phyloP scores from a whole-genome alignment of 2,329 filamentous ascomycete genomes.

The Sarocladium kiliense region DNA sequence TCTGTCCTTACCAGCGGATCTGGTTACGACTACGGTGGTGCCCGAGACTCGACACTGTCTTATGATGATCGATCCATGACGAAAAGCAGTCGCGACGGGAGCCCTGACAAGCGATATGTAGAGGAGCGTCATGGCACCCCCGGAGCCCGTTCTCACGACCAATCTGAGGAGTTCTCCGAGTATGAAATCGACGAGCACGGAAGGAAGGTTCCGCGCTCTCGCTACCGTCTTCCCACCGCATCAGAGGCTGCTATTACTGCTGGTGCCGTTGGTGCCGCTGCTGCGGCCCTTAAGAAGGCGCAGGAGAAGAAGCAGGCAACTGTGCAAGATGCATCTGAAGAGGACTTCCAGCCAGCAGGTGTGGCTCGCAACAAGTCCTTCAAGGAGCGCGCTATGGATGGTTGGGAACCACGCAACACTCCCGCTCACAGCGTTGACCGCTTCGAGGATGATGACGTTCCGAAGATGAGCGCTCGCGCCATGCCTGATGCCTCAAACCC shows the following conservation, averaged over 20 bases:
- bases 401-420: slow-evolving; percentile 48
- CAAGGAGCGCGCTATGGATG: slow-evolving; percentile 58
- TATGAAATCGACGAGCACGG: slow-evolving; percentile 56
- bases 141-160: slow-evolving; percentile 28
- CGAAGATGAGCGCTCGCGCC: slow-evolving; percentile 62
- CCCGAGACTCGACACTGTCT: slow-evolving; percentile 32
- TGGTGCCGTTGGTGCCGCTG: slow-evolving; percentile 49
- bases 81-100: slow-evolving; percentile 28
- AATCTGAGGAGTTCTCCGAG: slow-evolving; percentile 44
- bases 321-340: slow-evolving; percentile 26
- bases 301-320: slow-evolving; percentile 39
- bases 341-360: slow-evolving; percentile 42
- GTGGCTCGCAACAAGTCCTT: slow-evolving; percentile 59
- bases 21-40: slow-evolving; percentile 38
- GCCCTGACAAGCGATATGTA: slow-evolving; percentile 37
- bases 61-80: slow-evolving; percentile 25
- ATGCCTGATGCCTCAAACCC: slow-evolving; percentile 65
- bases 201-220: slow-evolving; percentile 43
- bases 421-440: slow-evolving; percentile 55
- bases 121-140: slow-evolving; percentile 37
- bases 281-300: slow-evolving; percentile 45
- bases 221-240: slow-evolving; percentile 44
- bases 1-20: slow-evolving; percentile 65
- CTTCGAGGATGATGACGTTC: slow-evolving; percentile 46
- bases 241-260: slow-evolving; percentile 54